Evolutionary conservation across 495 filamentous ascomycete genomes (phyloP).

Genomic region (Aspergillus ellipticus): DNA sequence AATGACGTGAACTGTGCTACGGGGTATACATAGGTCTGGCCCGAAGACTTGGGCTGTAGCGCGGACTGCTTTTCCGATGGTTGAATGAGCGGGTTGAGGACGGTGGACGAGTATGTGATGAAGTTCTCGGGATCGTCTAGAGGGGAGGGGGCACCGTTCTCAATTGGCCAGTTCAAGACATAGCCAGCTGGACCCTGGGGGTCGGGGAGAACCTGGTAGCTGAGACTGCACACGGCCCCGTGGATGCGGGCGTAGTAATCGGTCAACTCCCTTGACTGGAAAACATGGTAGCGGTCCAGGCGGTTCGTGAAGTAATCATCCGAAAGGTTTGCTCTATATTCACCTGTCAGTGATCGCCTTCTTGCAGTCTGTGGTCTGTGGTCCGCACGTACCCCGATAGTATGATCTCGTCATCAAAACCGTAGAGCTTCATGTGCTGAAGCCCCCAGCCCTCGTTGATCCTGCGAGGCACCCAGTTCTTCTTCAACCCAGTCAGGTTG

Average conservation of each 20-base stretch:
- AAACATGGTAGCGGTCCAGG: conserved; percentile 91
- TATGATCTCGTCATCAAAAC: conserved; percentile 92
- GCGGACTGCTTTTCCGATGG: conserved; percentile 33
- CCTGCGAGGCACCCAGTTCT: conserved; percentile 75
- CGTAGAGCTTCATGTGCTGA: conserved; percentile 99
- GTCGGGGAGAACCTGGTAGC: conserved; percentile 70
- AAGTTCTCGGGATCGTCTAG: conserved; percentile 65
- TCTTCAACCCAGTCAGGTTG: conserved; percentile 83
- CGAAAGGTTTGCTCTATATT: conserved; percentile 76
- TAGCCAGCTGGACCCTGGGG: conserved; percentile 58
- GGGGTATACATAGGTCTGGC: conserved; percentile 78
- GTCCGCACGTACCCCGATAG: conserved; percentile 66
- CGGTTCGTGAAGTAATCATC: conserved; percentile 95
- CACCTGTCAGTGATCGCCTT: background rate
- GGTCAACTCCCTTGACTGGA: conserved; percentile 71
- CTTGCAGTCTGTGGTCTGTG: background rate
- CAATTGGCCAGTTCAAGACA: conserved; percentile 70
- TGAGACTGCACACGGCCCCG: conserved; percentile 70
- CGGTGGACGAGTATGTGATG: conserved; percentile 59
- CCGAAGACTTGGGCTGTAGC: conserved; percentile 26
- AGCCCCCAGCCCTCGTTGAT: conserved; percentile 99
- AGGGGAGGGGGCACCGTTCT: conserved; percentile 69
- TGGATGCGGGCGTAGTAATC: conserved; percentile 81
- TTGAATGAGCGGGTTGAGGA: conserved; percentile 63
- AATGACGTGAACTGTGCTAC: conserved; percentile 79